A percentile compares a stretch with the other conserved stretches of the same genome.
phyloP scores from a whole-genome alignment of 2,329 filamentous ascomycete genomes.

The Epicoccum nigrum region DNA sequence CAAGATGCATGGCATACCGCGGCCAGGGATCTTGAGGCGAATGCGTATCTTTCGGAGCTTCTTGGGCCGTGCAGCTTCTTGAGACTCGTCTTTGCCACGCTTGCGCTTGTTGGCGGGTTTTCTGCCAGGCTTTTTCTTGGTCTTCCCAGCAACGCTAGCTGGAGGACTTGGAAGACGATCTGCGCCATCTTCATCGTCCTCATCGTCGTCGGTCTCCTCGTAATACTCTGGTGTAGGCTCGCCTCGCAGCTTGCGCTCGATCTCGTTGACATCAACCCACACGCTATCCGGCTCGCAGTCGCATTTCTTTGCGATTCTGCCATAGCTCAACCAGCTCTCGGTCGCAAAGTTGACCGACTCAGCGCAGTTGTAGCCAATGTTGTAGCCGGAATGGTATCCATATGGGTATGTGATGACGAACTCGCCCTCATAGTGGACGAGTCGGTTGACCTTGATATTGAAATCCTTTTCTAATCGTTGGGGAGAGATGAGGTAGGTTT shows the following conservation, averaged over 20 bases:
- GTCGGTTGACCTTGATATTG: slow-evolving; percentile 94
- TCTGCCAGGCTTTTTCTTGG: slow-evolving; percentile 69
- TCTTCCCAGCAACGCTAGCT: slow-evolving; percentile 72
- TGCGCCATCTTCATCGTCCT: slow-evolving; percentile 63
- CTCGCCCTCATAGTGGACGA: slow-evolving; percentile 94
- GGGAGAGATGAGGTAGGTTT: slow-evolving; percentile 95
- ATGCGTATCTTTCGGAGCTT: slow-evolving; percentile 77
- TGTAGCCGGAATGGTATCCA: slow-evolving; percentile 97
- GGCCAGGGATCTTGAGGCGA: slow-evolving; percentile 71
- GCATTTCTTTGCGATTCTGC: slow-evolving; percentile 94
- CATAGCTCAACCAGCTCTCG: slow-evolving; percentile 93
- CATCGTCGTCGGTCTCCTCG: slow-evolving; percentile 75
- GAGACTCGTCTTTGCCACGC: slow-evolving; percentile 52
- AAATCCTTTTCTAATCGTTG: slow-evolving; percentile 84
- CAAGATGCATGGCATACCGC: slow-evolving; percentile 84
- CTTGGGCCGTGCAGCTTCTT: slow-evolving; percentile 61
- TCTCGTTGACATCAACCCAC: slow-evolving; percentile 96
- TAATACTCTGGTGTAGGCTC: slow-evolving; percentile 81
- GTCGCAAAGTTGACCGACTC: slow-evolving; percentile 98
- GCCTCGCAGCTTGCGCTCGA: slow-evolving; percentile 90
- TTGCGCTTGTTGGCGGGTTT: slow-evolving; percentile 72
- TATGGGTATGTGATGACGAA: slow-evolving; percentile 99
- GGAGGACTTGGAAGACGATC: slow-evolving; percentile 77
- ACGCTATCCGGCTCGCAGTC: slow-evolving; percentile 97
- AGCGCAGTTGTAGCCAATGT: slow-evolving; percentile 97